Conservation (phyloP, 345 rosid genomes). For the Dipteronia dyeriana region DNA sequence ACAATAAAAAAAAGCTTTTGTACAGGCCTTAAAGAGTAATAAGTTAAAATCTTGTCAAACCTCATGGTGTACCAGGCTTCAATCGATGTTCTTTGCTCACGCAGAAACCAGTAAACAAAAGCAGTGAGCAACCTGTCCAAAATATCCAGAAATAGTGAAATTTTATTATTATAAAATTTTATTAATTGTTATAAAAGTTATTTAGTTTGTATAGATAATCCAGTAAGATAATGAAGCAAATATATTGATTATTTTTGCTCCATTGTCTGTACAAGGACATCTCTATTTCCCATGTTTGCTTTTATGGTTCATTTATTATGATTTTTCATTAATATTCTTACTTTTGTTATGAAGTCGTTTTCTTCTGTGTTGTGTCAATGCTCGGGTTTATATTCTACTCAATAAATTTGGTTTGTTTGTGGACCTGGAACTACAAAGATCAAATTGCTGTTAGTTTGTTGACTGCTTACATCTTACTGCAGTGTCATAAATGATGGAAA, state of each 20-base stretch:
- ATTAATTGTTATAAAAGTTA: not conserved
- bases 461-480: constrained; percentile 22
- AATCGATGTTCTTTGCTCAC: not conserved
- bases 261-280: not conserved
- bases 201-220: not conserved
- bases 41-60: not conserved
- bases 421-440: not conserved
- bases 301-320: not conserved
- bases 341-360: not conserved
- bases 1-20: not conserved
- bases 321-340: not conserved
- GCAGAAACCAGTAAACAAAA: not conserved
- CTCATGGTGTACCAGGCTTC: not conserved
- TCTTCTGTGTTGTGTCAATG: not conserved
- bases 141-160: not conserved
- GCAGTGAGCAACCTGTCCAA: not conserved
- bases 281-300: not conserved
- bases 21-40: not conserved
- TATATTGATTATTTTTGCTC: not conserved
- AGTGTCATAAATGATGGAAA: constrained; percentile 80
- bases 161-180: not conserved
- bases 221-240: not conserved
- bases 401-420: not conserved
- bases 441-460: constrained; percentile 5
- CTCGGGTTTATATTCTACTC: not conserved